Conservation (phyloP, 768 basidiomycete genomes). For the Collybiopsis confluens region DNA sequence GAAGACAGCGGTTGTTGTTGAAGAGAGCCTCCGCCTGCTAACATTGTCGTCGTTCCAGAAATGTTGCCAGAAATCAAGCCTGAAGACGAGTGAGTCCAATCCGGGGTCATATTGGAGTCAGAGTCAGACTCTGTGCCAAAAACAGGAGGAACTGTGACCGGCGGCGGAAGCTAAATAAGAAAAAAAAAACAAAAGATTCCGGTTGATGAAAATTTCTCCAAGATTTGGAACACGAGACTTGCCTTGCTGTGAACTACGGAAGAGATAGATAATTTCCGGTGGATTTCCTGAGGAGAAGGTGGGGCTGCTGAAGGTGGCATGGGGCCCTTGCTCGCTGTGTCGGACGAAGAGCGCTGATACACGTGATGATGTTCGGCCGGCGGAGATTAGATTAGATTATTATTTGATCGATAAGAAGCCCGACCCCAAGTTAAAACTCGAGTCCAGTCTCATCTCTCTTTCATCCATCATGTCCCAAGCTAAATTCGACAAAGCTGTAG, state of each 20-base stretch:
- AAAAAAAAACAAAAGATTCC: too few relatives aligned
- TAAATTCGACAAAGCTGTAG: slow-evolving; percentile 74
- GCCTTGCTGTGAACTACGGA: slow-evolving; percentile 51
- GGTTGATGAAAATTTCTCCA: too few relatives aligned
- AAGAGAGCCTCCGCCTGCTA: slow-evolving; percentile 18
- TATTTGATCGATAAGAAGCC: too few relatives aligned
- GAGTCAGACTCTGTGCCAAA: slow-evolving; percentile 88
- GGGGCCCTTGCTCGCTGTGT: neutral
- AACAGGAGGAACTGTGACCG: slow-evolving; percentile 29
- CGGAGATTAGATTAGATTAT: neutral
- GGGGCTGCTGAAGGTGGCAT: slow-evolving; percentile 51
- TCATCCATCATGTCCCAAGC: slow-evolving; percentile 55
- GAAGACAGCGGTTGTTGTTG: slow-evolving; percentile 59
- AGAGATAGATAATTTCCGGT: slow-evolving; percentile 79
- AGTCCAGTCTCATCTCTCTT: slow-evolving; percentile 4
- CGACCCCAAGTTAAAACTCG: neutral
- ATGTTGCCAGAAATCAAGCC: slow-evolving; percentile 21
- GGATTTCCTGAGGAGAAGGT: slow-evolving; percentile 82
- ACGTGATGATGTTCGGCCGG: neutral
- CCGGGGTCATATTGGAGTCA: slow-evolving; percentile 63
- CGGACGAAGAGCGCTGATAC: too few relatives aligned
- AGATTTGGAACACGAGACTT: slow-evolving; percentile 11
- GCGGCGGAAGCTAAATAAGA: slow-evolving; percentile 24
- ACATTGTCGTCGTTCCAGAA: slow-evolving; percentile 21
- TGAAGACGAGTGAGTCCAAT: slow-evolving; percentile 38